Base-by-base conservation (phyloP, 345 rosid genomes). In the Psidium guajava region DNA sequence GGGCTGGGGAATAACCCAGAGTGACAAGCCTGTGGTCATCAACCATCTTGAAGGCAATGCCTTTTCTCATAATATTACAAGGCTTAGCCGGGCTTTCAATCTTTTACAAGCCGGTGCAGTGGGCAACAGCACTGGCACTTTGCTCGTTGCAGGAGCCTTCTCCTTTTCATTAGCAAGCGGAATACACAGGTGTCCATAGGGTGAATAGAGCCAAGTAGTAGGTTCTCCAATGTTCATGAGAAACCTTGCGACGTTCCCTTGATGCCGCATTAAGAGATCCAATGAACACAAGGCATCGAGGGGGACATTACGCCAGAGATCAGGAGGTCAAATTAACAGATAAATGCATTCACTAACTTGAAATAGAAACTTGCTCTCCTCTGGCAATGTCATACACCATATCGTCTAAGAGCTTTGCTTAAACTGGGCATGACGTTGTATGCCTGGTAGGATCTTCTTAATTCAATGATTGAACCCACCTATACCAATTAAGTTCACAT, bases 391-490 rank as follows among this genome's bases (percentile, higher is more conserved):
- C 84, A 95, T 80, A 93, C 94, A 47, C 96, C 99, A 87, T 97
- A 97, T 32, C 98, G 93, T 92, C 87, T 89, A 75, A 95, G 90
- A 58, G 98, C 97, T 91, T 95, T 95, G 92, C 97, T 95, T 89
- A 97, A 92, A 90, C 95, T 93, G 61, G 98, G 98, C 99, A 97
- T 95, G 59, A 97, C 98, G 69, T 95, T 97, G 89, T 95, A 97
- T 82, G 99, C 99, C 88, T 95, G 96, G 87, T 97, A 95, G 84
- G 99, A 97, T 91, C 99, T 92, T 93, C 99, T 91, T 56, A 97
- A 94, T 87, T 97, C 98, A 82, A 97, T 95, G 82, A 97, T 95
- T 49, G 99, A 97, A 82, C 99, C 99, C 90, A 97, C 99, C 98
- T 97, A 90, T 54, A 85, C 44, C 61, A 85, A 80, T 53, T 18